These are phyloP conservation scores for Guyanaporus albipodus DNA, from an alignment of 768 basidiomycete genomes.

Conservation along the genomic window DNA sequence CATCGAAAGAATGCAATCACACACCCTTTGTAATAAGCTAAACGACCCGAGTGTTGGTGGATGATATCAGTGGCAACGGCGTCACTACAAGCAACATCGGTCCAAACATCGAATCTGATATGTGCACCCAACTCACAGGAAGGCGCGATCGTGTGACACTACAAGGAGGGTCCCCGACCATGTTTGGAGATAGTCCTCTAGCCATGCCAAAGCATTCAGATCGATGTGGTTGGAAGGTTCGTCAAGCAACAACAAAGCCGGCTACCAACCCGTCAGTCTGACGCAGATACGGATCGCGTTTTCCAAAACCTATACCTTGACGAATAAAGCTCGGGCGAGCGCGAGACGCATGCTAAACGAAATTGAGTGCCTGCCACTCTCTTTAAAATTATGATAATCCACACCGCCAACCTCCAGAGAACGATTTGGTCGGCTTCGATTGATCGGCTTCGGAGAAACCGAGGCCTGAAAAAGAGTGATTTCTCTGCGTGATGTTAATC, in stretches of 20 bases:
- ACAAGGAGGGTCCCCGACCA: constrained; percentile 92
- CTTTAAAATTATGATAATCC: constrained; percentile 7
- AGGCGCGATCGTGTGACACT: constrained; percentile 98
- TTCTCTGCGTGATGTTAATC: background rate
- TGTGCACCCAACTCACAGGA: constrained; percentile 53
- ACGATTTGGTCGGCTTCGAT: constrained; percentile 72
- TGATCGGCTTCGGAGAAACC: constrained; percentile 92
- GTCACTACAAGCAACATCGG: constrained; percentile 47
- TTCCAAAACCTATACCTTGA: constrained; percentile 55
- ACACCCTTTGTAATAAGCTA: constrained; percentile 97
- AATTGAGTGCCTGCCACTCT: background rate
- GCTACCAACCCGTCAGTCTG: constrained; percentile 36
- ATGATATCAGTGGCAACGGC: constrained; percentile 97
- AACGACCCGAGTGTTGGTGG: constrained; percentile 88
- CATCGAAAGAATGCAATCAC: constrained; percentile 5
- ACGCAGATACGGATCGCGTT: background rate
- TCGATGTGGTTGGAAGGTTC: constrained; percentile 98
- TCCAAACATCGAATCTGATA: background rate
- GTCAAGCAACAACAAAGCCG: constrained; percentile 75
- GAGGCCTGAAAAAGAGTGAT: constrained; percentile 50
- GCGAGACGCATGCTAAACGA: constrained; percentile 85
- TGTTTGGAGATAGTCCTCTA: constrained; percentile 95
- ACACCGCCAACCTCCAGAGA: constrained; percentile 95
- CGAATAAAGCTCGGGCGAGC: constrained; percentile 91
- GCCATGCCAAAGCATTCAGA: constrained; percentile 94